Base-by-base conservation (phyloP, 208 protist genomes). In the Acanthamoeba rhysodes region DNA sequence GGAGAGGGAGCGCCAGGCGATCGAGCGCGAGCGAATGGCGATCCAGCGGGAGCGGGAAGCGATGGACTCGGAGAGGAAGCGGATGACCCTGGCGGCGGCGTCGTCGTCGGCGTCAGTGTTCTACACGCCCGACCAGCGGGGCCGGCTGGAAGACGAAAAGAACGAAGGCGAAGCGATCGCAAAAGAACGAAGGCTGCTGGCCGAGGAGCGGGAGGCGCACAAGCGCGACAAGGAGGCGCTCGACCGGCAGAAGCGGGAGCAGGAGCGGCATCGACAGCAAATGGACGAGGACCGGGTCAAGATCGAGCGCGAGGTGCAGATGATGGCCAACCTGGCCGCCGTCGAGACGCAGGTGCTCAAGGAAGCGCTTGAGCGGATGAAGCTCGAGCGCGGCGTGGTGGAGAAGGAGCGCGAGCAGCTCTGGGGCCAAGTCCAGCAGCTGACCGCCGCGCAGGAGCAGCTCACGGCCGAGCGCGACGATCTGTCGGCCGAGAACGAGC, bases 271-370 rank as follows among this genome's bases (percentile, higher is more conserved):
- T 32, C n/a, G 66, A 32, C 22, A 27, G 66, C 66, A 74, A n/a
- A 27, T 74, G 10, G 66, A 74, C 10, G 66, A 22, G 29, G 66
- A 74, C 24, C 22, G 66, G 66, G 24, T 74, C 66, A 74, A 74
- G 27, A 74, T 74, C 66, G 66, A 74, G 12, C 66, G 66, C 66
- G 66, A 74, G 66, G 24, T 74, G 10, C 66, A 32, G 2, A 74
- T 74, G 24, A 74, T 74, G 66, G 66, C 66, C 66, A 74, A 32
- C 66, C 16, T 74, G n/a, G 27, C 66, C 66, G 66, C 66, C n/a
- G 66, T 22, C 22, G 66, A 74, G 29, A 74, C 66, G 29, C 66
- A 74, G 66, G 66, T 74, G 22, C 66, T 74, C 66, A 74, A 74
- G 29, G 66, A 74, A n/a, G 66, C 66, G n/a, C 66, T 74, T n/a